Conservation (phyloP, 768 basidiomycete genomes). For the Calocera cornea region DNA sequence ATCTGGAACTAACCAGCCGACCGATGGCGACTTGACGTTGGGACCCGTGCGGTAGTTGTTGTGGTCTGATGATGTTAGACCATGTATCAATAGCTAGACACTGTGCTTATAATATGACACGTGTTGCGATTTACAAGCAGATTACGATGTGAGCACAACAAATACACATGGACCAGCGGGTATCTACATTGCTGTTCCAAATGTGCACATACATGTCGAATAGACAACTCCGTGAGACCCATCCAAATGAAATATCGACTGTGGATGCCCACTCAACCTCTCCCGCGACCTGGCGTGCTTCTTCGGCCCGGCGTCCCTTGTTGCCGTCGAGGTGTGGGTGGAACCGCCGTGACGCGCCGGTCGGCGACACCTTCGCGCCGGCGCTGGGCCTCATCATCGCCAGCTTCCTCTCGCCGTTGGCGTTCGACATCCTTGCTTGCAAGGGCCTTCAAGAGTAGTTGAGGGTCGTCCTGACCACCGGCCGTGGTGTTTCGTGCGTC, state of each 20-base stretch:
- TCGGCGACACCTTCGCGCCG: background rate
- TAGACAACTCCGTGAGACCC: background rate
- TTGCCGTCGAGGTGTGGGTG: background rate
- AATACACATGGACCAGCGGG: background rate
- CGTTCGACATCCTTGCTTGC: background rate
- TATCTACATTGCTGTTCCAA: background rate
- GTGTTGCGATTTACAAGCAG: no score
- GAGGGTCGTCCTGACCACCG: background rate
- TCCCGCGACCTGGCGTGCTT: background rate
- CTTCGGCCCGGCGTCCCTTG: background rate
- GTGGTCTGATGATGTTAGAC: no score
- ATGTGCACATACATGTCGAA: background rate
- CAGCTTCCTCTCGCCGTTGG: background rate
- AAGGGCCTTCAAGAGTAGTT: background rate
- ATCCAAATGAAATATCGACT: background rate
- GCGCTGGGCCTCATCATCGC: background rate
- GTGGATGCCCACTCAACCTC: background rate
- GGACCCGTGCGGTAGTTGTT: background rate
- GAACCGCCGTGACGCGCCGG: background rate
- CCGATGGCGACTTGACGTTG: background rate
- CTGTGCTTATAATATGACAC: no score
- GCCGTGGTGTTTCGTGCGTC: background rate
- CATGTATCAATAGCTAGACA: no score
- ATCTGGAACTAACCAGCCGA: background rate
- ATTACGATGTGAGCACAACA: background rate